Conservation (phyloP, 768 basidiomycete species). For the Phylloporus arenicola region DNA sequence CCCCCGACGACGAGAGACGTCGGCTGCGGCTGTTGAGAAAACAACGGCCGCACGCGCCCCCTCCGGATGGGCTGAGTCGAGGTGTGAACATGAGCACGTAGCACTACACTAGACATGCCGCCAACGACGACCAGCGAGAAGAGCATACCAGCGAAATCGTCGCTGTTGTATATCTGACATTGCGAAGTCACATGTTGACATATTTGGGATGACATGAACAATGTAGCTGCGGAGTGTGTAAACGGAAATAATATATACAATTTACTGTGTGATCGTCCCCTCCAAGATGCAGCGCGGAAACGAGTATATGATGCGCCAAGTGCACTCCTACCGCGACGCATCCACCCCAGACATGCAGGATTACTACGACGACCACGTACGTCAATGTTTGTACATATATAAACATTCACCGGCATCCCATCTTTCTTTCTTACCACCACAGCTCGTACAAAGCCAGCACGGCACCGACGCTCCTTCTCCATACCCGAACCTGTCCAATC, state of each 20-base stretch:
- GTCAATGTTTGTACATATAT: neutral
- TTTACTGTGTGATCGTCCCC: neutral
- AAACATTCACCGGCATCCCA: neutral
- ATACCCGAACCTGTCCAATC: constrained; percentile 19
- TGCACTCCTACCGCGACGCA: constrained; percentile 20
- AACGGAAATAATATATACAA: neutral
- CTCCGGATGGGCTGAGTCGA: constrained; percentile 16
- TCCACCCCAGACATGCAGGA: constrained; percentile 24
- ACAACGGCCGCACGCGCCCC: constrained; percentile 41
- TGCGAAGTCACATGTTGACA: neutral
- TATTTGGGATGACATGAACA: neutral
- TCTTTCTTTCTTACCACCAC: constrained; percentile 7
- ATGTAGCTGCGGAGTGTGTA: neutral
- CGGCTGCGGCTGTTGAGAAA: constrained; percentile 44
- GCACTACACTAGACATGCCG: neutral
- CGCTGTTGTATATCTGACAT: neutral
- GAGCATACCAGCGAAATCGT: neutral
- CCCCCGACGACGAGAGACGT: constrained; percentile 34
- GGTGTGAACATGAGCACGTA: constrained; percentile 24
- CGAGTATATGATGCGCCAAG: constrained; percentile 26
- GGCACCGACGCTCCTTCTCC: constrained; percentile 35
- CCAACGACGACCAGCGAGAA: constrained; percentile 2
- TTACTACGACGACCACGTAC: constrained; percentile 28
- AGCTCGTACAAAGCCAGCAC: constrained; percentile 31
- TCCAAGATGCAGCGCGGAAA: constrained; percentile 18